Conservation (phyloP, 805 yeast species). For the Priceomyces castillae region DNA sequence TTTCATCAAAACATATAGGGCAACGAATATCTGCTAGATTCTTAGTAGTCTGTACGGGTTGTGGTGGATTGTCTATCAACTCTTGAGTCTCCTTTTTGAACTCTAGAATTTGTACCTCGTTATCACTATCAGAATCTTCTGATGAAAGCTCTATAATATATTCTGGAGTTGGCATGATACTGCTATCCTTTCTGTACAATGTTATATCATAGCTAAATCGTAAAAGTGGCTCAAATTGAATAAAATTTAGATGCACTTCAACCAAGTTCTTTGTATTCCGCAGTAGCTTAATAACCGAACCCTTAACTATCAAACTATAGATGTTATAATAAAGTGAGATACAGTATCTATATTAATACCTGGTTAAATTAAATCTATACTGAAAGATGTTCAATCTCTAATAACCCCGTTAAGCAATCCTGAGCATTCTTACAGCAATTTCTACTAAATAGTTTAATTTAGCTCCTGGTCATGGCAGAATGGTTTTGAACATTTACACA, state of each 20-base stretch:
- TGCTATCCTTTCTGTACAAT: background rate
- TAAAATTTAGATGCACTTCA: background rate
- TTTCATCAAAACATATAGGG: constrained; percentile 44
- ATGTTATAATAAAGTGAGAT: too few relatives aligned
- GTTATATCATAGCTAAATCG: too few relatives aligned
- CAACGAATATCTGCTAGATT: constrained; percentile 37
- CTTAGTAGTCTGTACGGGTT: constrained; percentile 25
- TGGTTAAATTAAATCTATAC: too few relatives aligned
- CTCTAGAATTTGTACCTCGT: constrained; percentile 38
- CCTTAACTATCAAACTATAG: background rate
- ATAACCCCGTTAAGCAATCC: too few relatives aligned
- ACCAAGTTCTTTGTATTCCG: background rate
- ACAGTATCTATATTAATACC: too few relatives aligned
- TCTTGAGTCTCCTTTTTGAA: constrained; percentile 35
- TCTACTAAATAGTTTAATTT: too few relatives aligned
- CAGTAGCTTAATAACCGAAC: background rate
- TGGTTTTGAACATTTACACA: constrained; percentile 3
- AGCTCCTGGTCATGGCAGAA: background rate
- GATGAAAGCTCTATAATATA: constrained; percentile 20
- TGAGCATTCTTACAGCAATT: too few relatives aligned
- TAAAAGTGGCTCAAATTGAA: background rate
- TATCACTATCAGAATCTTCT: constrained; percentile 27
- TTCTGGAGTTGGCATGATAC: constrained; percentile 12
- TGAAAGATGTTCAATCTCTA: too few relatives aligned
- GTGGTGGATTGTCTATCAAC: constrained; percentile 26